Conservation (phyloP, 805 yeast genomes). For the Metschnikowia matae region DNA sequence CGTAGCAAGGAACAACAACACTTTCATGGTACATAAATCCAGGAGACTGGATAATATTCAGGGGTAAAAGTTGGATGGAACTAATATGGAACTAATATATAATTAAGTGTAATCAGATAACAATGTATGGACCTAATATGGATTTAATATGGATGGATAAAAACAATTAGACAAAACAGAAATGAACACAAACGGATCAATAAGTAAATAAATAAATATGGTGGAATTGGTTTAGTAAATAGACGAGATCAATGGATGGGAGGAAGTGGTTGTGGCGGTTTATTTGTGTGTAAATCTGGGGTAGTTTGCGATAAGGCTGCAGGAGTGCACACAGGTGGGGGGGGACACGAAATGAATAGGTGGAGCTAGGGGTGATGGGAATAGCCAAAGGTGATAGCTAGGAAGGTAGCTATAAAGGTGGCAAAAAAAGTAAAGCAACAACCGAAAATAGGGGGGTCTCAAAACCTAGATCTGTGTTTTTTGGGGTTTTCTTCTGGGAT, state of each 20-base stretch:
- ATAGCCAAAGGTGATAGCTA: background rate
- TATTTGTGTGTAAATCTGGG: slow-evolving; percentile 2
- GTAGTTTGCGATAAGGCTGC: slow-evolving; percentile 3
- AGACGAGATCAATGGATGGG: background rate
- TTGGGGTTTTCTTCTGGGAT: too few relatives aligned
- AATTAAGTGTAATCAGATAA: too few relatives aligned
- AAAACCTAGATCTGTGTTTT: too few relatives aligned
- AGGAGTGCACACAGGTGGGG: background rate
- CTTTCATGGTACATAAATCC: background rate
- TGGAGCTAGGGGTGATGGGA: background rate
- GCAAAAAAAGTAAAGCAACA: too few relatives aligned
- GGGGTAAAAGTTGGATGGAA: too few relatives aligned
- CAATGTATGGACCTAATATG: too few relatives aligned
- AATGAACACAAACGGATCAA: too few relatives aligned
- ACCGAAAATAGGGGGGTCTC: too few relatives aligned
- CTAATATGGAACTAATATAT: too few relatives aligned
- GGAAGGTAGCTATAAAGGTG: background rate
- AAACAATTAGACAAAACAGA: too few relatives aligned
- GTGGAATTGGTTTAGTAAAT: background rate
- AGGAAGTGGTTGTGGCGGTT: background rate
- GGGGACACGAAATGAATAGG: background rate
- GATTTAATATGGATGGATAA: too few relatives aligned
- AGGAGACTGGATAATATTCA: too few relatives aligned
- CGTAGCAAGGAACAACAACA: background rate
- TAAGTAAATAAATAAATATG: background rate